phyloP scores from a whole-genome alignment of 2,329 filamentous ascomycete genomes.

The Cladosporium sp. region DNA sequence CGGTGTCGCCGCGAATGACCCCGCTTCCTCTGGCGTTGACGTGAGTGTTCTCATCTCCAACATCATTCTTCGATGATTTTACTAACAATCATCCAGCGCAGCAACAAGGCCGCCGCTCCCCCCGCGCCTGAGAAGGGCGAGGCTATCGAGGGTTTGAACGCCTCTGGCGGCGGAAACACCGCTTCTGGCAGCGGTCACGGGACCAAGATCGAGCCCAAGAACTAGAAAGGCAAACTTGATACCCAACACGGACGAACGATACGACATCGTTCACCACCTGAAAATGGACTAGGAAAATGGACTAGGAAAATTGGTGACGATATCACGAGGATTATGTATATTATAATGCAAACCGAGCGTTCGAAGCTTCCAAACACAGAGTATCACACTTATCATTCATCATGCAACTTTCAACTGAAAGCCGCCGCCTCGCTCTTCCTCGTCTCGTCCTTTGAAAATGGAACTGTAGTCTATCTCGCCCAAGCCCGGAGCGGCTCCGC shows the following conservation, averaged over 20 bases:
- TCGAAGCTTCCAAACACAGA: not conserved
- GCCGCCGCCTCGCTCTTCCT: slow-evolving; percentile 45
- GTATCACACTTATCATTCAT: too few relatives aligned
- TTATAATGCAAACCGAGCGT: not conserved
- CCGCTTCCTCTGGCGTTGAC: slow-evolving; percentile 1
- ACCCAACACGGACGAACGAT: not conserved
- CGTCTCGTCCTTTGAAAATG: slow-evolving; percentile 46
- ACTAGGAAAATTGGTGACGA: too few relatives aligned
- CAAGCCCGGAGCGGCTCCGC: slow-evolving; percentile 51
- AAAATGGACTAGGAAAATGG: too few relatives aligned
- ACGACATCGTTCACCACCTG: too few relatives aligned
- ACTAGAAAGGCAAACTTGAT: slow-evolving; percentile 4
- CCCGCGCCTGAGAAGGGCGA: slow-evolving; percentile 37
- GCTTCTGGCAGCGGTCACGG: slow-evolving; percentile 10
- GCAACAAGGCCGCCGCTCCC: slow-evolving; percentile 36
- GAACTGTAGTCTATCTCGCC: slow-evolving; percentile 46
- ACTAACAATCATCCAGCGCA: slow-evolving; percentile 16
- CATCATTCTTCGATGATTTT: too few relatives aligned
- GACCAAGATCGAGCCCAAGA: slow-evolving; percentile 13
- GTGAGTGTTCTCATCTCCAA: too few relatives aligned
- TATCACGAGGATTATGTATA: slow-evolving; percentile 9
- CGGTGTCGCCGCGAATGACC: slow-evolving; percentile 2
- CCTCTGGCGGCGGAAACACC: slow-evolving; percentile 30
- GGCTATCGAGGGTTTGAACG: slow-evolving; percentile 33
- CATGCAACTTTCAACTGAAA: slow-evolving; percentile 37